Evolutionary conservation across 371 early-diverging fungal genomes (phyloP).

Genomic region (Apophysomyces ossiformis): DNA sequence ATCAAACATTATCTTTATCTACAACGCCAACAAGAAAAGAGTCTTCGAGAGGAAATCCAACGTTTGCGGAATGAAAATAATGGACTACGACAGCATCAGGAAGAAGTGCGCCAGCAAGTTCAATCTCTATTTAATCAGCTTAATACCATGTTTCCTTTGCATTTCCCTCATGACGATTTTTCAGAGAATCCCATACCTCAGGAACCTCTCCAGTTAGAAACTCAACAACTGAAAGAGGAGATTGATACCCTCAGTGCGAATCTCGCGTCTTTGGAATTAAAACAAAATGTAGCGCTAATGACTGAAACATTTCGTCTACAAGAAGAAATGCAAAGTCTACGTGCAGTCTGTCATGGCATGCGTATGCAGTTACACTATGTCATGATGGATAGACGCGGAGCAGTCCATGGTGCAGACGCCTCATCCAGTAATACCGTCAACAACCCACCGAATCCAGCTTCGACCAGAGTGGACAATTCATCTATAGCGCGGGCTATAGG

Average conservation of each 20-base stretch:
- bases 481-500: slow-evolving; percentile 27
- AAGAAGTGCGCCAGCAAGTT: slow-evolving; percentile 47
- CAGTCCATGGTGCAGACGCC: slow-evolving; percentile 13
- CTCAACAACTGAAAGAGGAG: slow-evolving; percentile 60
- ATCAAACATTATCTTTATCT: slow-evolving; percentile 59
- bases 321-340: slow-evolving; percentile 70
- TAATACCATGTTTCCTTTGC: slow-evolving; percentile 44
- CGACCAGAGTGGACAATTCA: slow-evolving; percentile 11
- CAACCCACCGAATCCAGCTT: slow-evolving; percentile 13
- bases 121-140: slow-evolving; percentile 45
- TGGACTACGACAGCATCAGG: slow-evolving; percentile 48
- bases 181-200: slow-evolving; percentile 15
- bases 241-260: slow-evolving; percentile 63
- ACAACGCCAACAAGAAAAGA: slow-evolving; percentile 51
- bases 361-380: slow-evolving; percentile 75
- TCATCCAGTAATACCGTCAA: slow-evolving; percentile 19
- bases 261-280: slow-evolving; percentile 63
- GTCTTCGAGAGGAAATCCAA: slow-evolving; percentile 51
- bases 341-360: slow-evolving; percentile 66
- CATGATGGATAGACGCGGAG: slow-evolving; percentile 55
- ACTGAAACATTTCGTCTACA: slow-evolving; percentile 69
- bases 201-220: slow-evolving; percentile 40
- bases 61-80: slow-evolving; percentile 49
- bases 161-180: slow-evolving; percentile 34
- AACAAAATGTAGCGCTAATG: slow-evolving; percentile 75